Conservation (phyloP, 257 asterid genomes). For the Anisodus tanguticus region DNA sequence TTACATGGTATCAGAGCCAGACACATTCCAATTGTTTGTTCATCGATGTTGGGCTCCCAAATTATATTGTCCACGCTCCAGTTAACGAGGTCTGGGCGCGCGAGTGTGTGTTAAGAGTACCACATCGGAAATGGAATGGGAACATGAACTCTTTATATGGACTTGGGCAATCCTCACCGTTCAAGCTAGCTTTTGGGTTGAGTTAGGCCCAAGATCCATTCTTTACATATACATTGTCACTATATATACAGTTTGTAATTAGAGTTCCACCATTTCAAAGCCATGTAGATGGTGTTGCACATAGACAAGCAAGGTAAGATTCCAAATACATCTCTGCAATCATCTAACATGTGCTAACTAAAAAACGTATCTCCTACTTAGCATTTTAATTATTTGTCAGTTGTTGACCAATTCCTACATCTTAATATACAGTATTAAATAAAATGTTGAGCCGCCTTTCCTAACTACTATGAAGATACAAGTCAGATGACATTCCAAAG, state of each 20-base stretch:
- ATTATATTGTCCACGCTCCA: too few relatives aligned
- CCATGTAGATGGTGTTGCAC: neutral
- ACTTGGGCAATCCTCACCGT: too few relatives aligned
- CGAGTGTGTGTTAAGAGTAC: too few relatives aligned
- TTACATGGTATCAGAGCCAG: too few relatives aligned
- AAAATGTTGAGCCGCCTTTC: neutral
- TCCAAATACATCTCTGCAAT: conserved; percentile 17
- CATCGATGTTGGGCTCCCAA: too few relatives aligned
- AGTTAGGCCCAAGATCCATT: too few relatives aligned
- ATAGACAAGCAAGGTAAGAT: neutral
- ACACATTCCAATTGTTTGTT: too few relatives aligned
- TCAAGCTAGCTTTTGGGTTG: too few relatives aligned
- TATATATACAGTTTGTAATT: neutral
- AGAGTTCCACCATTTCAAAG: neutral
- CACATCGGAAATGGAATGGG: too few relatives aligned
- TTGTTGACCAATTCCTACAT: neutral
- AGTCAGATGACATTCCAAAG: neutral
- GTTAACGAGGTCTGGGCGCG: too few relatives aligned
- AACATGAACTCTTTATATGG: too few relatives aligned
- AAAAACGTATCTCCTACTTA: neutral
- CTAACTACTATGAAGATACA: neutral
- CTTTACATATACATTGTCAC: neutral
- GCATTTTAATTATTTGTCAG: neutral
- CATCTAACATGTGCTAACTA: neutral
- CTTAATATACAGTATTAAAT: neutral